Percentiles rank a stretch among this genome's conserved stretches.
Conservation (phyloP, 2,329 filamentous ascomycete genomes). For the Cladosporium sp. region DNA sequence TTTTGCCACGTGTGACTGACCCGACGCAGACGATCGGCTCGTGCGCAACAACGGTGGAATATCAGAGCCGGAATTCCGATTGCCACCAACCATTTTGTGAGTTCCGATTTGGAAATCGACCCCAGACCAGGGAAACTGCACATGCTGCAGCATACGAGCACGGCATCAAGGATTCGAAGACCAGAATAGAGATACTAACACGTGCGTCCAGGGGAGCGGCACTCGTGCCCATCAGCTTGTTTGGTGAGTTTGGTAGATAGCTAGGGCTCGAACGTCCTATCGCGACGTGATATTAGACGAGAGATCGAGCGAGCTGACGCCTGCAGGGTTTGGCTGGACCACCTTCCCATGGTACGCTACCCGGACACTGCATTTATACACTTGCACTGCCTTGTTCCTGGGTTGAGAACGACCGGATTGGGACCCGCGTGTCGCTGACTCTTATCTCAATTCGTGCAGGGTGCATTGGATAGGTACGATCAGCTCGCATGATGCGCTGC, state of each 20-base stretch:
- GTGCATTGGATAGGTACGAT: slow-evolving; percentile 46
- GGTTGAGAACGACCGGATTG: slow-evolving; percentile 7
- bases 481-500: slow-evolving; percentile 2
- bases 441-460: slow-evolving; percentile 28
- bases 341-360: slow-evolving; percentile 66
- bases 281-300: too few species aligned
- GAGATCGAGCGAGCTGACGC: not conserved
- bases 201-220: slow-evolving; percentile 51
- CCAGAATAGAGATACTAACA: slow-evolving; percentile 14
- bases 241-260: slow-evolving; percentile 48
- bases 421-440: slow-evolving; percentile 26
- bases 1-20: not conserved
- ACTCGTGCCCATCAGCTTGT: slow-evolving; percentile 72
- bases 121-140: too few species aligned
- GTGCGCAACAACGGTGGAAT: slow-evolving; percentile 49
- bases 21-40: slow-evolving; percentile 42
- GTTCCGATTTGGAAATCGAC: slow-evolving; percentile 3
- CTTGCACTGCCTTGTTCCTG: slow-evolving; percentile 15
- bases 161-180: not conserved
- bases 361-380: slow-evolving; percentile 34
- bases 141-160: not conserved
- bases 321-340: slow-evolving; percentile 70
- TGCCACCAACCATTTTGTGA: slow-evolving; percentile 56
- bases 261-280: too few species aligned
- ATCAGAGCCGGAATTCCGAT: slow-evolving; percentile 79